Evolutionary conservation across 1,284 basidiomycete genomes (phyloP).

Genomic region (Mycena citricolor): DNA sequence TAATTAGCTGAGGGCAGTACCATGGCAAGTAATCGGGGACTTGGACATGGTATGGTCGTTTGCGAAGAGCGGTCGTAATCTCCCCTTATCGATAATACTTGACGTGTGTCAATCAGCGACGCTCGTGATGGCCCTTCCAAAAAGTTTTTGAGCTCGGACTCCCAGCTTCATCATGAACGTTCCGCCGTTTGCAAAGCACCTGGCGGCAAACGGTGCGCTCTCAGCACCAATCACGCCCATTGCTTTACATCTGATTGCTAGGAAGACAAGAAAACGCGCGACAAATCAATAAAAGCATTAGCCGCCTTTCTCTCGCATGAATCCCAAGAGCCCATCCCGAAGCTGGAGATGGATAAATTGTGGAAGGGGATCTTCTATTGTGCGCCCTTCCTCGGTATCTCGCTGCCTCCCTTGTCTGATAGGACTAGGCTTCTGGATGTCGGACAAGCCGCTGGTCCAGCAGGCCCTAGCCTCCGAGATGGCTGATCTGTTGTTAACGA

Average conservation of each 20-base stretch:
- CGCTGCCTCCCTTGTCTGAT: conserved; percentile 1
- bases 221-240: conserved; percentile 2
- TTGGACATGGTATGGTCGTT: conserved; percentile 12
- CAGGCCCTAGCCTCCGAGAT: conserved; percentile 88
- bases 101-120: too few relatives aligned
- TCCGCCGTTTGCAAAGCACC: conserved; percentile 83
- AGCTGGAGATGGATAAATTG: conserved; percentile 84
- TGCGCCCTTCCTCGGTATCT: conserved; percentile 38
- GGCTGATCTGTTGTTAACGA: conserved; percentile 76
- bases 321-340: conserved; percentile 56
- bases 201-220: conserved; percentile 81
- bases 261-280: conserved; percentile 83
- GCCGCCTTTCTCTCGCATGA: conserved; percentile 73
- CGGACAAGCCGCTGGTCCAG: conserved; percentile 96
- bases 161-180: conserved; percentile 36
- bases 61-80: too few relatives aligned
- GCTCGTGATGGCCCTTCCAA: too few relatives aligned
- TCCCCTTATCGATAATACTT: too few relatives aligned
- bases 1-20: conserved; percentile 48
- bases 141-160: too few relatives aligned
- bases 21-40: conserved; percentile 89
- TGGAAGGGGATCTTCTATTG: conserved; percentile 99
- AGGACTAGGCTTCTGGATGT: conserved; percentile 94
- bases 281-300: conserved; percentile 83
- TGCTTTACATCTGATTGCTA: conserved; percentile 25